Base-by-base conservation (phyloP, 768 basidiomycete species). In the Calocybe gangraenosa region DNA sequence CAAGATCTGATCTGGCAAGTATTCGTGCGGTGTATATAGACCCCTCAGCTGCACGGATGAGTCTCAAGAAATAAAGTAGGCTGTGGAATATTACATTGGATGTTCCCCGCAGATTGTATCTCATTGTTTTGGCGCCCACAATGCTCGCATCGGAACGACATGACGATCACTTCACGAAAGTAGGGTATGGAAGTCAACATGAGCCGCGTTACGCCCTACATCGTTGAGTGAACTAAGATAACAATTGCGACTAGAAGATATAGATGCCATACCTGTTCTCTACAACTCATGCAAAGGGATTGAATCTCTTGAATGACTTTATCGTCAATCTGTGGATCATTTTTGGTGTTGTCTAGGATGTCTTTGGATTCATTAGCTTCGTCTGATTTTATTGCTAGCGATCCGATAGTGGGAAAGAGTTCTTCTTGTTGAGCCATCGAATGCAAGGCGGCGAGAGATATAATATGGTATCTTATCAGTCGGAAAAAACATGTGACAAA, bases 121-220 rank as follows among this genome's bases (percentile, higher is more conserved):
- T 98, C 95, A 62, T 95, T 99, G 65, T 99, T 98, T 32, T 74
- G 63, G 52, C 74, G 66, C 7, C 92, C 93, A 56, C 96, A 99
- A 58, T 92, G 84, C 46, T 95, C 91, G 61, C 96, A 99, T 46
- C 86, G 78, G 71, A 99, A 99, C 31, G 92, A 94, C 82, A 95
- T 92, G 49, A 98, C 81, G 52, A 99, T 88, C 41, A 98, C 84
- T 63, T 99, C 91, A 36, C 81, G 74, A 72, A 98, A 98, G 71
- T 83, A 98, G 0, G 96, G 96, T 39, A 99, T 99, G 2, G 84
- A 82, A 0, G 94, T 97, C 39, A 99, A 71, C 56, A 99, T 78
- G 56, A 99, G 66, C 34, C 92, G 73, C 0, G 96, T 99, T 10
- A 73, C 69, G 23, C 95, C 95, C 92, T 97, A 73, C 54, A 64